Evolutionary conservation across 345 rosid genomes (phyloP), one percentile per base, ranked within the genome.

Genomic region (Acer campestre): DNA sequence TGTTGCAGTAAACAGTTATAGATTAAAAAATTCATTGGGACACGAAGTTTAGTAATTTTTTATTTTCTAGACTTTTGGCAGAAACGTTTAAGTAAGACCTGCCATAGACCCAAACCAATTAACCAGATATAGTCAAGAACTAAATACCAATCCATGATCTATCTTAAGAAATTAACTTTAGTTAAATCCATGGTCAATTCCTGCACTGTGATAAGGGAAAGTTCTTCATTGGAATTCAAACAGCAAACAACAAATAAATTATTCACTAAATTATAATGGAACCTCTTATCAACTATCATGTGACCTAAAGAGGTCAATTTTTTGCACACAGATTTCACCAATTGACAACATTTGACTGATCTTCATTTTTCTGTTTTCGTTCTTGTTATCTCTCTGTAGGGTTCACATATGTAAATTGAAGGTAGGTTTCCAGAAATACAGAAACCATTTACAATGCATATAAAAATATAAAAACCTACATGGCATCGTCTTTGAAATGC

Each of bases 401-500:
- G 48, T 25, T 5, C 1, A 10, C 7, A 71, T 48, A 48, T 46
- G 61, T 72, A 74, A 20, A 17, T 48, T 74, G 42, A 69, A 27
- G n/a, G 53, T 18, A 73, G 63, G 29, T 31, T 62, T 14, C 27
- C 48, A 75, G 58, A 79, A 61, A 73, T 22, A 71, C 40, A 23
- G 76, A 20, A 51, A 73, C 23, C 73, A 62, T 46, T 27, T 23
- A 18, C 55, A 44, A 44, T 23, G 53, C 25, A 78, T 78, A 72
- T 70, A 79, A 9, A 62, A 73, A 48, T 72, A 76, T 23, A 78
- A 78, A 79, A 11, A 74, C 93, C 62, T 81, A 94, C 98, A 84
- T 55, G 80, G 81, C 98, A 93, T 73, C 68, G 81, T 74, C 77
- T 49, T 82, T 75, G 81, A 73, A 77, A 66, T 68, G 89, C 75